Evolutionary conservation across 108 stramenopile species (phyloP).

Genomic region (Nitzschia inconspicua): DNA sequence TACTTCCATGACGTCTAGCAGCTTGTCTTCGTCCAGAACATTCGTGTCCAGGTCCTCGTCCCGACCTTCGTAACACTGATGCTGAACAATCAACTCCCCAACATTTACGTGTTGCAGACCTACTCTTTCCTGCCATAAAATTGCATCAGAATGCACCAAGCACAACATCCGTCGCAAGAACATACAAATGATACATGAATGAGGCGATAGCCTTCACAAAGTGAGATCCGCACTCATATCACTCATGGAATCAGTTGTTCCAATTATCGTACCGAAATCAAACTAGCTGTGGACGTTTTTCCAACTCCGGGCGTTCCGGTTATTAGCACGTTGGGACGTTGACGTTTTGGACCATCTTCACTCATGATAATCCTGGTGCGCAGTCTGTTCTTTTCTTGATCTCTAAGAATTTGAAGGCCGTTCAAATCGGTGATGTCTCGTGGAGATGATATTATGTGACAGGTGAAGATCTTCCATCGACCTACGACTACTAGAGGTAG

Average conservation of each 20-base stretch:
- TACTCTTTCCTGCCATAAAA: slow-evolving; percentile 35
- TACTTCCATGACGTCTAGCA: slow-evolving; percentile 80
- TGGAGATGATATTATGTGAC: no score
- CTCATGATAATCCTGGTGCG: slow-evolving; percentile 6
- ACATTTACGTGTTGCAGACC: slow-evolving; percentile 74
- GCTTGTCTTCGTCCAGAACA: slow-evolving; percentile 91
- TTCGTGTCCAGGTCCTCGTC: slow-evolving; percentile 86
- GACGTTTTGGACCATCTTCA: slow-evolving; percentile 27
- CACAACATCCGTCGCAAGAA: neutral
- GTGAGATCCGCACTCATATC: neutral
- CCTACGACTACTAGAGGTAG: no score
- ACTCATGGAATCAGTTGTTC: neutral
- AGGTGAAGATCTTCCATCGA: no score
- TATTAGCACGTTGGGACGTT: slow-evolving; percentile 83
- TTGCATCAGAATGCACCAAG: neutral
- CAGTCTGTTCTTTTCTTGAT: no score
- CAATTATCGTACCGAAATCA: slow-evolving; percentile 45
- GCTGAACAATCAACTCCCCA: slow-evolving; percentile 69
- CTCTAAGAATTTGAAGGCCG: no score
- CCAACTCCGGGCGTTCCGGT: slow-evolving; percentile 94
- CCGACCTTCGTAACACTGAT: slow-evolving; percentile 81
- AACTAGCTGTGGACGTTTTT: slow-evolving; percentile 73
- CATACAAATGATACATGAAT: neutral
- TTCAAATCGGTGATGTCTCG: no score
- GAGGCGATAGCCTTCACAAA: no score